Evolutionary conservation across 2,329 filamentous ascomycete species (phyloP).

Genomic region (Colletotrichum ledebouriae): DNA sequence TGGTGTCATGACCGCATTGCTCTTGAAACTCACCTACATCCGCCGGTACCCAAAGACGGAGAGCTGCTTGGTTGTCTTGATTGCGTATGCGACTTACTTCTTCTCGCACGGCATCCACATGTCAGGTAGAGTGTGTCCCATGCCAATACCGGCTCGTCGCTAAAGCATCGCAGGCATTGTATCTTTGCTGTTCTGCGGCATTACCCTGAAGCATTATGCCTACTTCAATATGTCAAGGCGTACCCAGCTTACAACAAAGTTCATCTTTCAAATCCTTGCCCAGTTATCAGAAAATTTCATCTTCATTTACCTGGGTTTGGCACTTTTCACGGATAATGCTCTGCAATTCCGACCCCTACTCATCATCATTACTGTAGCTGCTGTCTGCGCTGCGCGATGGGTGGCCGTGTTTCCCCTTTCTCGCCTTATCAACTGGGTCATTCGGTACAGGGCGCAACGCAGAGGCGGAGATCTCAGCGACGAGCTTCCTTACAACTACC

Average conservation of each 20-base stretch:
- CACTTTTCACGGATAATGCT: constrained; percentile 90
- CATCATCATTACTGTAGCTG: constrained; percentile 91
- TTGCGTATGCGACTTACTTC: constrained; percentile 97
- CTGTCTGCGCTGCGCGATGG: constrained; percentile 93
- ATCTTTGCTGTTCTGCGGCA: constrained; percentile 95
- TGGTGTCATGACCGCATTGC: constrained; percentile 87
- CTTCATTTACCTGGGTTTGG: constrained; percentile 97
- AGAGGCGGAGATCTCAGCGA: constrained; percentile 82
- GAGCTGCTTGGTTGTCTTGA: constrained; percentile 92
- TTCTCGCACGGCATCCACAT: constrained; percentile 96
- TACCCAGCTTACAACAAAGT: constrained; percentile 97
- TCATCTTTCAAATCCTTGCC: constrained; percentile 93
- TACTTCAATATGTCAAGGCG: constrained; percentile 99
- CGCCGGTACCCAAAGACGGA: constrained; percentile 95
- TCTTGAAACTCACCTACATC: constrained; percentile 95
- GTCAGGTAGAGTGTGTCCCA: constrained; percentile 76
- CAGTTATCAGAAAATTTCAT: constrained; percentile 99
- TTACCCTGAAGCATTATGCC: constrained; percentile 98
- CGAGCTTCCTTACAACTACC: constrained; percentile 93
- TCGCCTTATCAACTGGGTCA: constrained; percentile 90
- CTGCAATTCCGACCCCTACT: constrained; percentile 94
- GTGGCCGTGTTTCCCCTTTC: constrained; percentile 95
- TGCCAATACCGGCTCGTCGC: neutral
- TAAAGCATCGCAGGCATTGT: constrained; percentile 80
- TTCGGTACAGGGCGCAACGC: constrained; percentile 84